A percentile compares a stretch with the other conserved stretches of the same genome.
These are phyloP conservation scores for Aphanomyces invadans DNA, from an alignment of 352 stramenopile genomes.

Conservation along the genomic window DNA sequence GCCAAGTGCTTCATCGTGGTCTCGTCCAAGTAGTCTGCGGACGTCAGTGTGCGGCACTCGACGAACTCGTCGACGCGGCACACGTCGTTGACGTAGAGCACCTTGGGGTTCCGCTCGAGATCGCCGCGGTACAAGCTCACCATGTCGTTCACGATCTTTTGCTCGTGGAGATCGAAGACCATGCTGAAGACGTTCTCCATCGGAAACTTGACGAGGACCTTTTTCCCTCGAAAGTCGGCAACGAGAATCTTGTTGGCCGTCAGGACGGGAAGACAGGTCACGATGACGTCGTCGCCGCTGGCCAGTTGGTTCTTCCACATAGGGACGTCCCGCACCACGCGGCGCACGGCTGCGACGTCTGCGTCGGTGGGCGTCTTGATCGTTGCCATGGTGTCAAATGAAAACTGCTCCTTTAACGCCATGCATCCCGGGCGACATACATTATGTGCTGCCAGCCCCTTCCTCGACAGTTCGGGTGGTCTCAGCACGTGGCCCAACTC, in stretches of 20 bases:
- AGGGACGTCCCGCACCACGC: neutral
- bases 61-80: constrained; percentile 12
- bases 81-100: neutral
- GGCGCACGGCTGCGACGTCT: neutral
- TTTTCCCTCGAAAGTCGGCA: neutral
- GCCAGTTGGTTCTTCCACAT: neutral
- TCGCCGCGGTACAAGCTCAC: constrained; percentile 3
- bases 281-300: neutral
- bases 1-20: neutral
- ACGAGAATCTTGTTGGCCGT: constrained; percentile 15
- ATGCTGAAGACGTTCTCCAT: constrained; percentile 8
- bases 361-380: too few relatives aligned
- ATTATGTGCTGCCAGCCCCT: too few relatives aligned
- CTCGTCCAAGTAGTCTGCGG: neutral
- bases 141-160: constrained; percentile 13
- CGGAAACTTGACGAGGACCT: constrained; percentile 9
- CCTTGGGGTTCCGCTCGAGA: neutral
- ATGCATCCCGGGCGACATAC: too few relatives aligned
- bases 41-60: neutral
- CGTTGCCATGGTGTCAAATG: too few relatives aligned
- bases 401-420: too few relatives aligned
- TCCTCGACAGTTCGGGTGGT: too few relatives aligned
- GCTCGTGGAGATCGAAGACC: constrained; percentile 4
- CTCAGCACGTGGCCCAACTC: too few relatives aligned
- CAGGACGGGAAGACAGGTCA: neutral